phyloP scores from a whole-genome alignment of 2,329 filamentous ascomycete species.

The Ceratocystis cubensis region DNA sequence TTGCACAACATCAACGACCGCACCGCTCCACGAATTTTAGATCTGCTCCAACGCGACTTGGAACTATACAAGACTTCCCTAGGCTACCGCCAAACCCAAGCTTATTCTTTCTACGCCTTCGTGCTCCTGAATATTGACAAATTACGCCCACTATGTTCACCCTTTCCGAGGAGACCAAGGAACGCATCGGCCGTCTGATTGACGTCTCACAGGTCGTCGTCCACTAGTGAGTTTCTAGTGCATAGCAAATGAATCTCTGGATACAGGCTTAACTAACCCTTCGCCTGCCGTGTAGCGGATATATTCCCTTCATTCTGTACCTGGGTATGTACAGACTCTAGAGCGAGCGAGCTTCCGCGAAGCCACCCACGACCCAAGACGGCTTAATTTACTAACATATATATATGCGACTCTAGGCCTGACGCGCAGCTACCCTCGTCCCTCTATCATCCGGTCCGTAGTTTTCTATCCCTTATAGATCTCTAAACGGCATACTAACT shows the following conservation, averaged over 20 bases:
- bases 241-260: not conserved
- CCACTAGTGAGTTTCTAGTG: conserved; percentile 63
- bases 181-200: conserved; percentile 95
- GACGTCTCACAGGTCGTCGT: conserved; percentile 86
- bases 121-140: not conserved
- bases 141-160: conserved; percentile 36
- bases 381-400: conserved; percentile 25
- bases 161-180: conserved; percentile 96
- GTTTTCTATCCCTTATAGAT: not conserved
- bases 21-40: not conserved
- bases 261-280: not conserved
- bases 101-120: not conserved
- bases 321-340: conserved; percentile 51
- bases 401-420: conserved; percentile 48
- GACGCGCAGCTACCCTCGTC: conserved; percentile 84
- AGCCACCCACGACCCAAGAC: not conserved
- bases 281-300: conserved; percentile 50
- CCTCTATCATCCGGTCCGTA: conserved; percentile 50
- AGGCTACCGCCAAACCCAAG: not conserved
- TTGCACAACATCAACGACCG: not conserved
- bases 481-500: not conserved
- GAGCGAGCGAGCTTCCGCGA: conserved; percentile 17
- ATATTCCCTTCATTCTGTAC: conserved; percentile 92
- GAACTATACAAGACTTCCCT: not conserved
- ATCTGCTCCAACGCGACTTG: not conserved